Percentiles rank a stretch among this genome's conserved stretches.
phyloP scores from a whole-genome alignment of 345 rosid species.

The Pugionium dolabratum region DNA sequence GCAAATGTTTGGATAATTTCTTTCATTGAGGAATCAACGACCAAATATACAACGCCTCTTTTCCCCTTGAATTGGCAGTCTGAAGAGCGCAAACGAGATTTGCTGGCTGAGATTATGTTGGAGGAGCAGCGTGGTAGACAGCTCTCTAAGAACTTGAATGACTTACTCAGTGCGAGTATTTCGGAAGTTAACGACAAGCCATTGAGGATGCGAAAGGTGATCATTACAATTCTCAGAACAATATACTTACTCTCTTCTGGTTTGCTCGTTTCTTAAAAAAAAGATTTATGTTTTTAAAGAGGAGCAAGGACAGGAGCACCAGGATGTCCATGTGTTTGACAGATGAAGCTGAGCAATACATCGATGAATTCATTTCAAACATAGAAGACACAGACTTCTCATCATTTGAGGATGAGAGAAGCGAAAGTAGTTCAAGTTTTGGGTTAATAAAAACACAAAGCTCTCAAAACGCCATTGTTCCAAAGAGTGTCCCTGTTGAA shows the following conservation, averaged over 20 bases:
- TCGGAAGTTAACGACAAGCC: conserved; percentile 49
- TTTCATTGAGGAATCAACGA: background rate
- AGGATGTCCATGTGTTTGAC: conserved; percentile 74
- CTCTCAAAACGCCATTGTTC: conserved; percentile 44
- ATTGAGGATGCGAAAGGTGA: conserved; percentile 54
- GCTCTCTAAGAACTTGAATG: conserved; percentile 60
- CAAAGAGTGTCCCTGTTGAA: conserved; percentile 51
- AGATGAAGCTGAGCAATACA: conserved; percentile 85
- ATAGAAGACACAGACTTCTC: conserved; percentile 95
- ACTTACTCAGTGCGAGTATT: conserved; percentile 55
- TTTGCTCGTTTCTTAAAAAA: background rate
- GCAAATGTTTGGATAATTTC: conserved; percentile 1
- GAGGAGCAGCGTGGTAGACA: conserved; percentile 71
- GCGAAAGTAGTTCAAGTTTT: conserved; percentile 81
- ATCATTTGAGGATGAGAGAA: conserved; percentile 87
- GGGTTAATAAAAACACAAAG: conserved; percentile 56
- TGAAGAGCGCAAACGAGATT: conserved; percentile 70
- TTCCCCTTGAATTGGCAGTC: conserved; percentile 51
- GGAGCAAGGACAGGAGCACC: conserved; percentile 66
- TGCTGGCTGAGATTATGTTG: conserved; percentile 64
- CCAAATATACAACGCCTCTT: conserved; percentile 10
- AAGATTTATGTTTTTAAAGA: conserved; percentile 36
- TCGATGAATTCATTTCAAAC: conserved; percentile 84
- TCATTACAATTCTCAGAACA: conserved; percentile 11
- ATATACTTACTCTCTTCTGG: background rate